Conservation (phyloP, 2,329 filamentous ascomycete species). For the Cladosporium sp. region DNA sequence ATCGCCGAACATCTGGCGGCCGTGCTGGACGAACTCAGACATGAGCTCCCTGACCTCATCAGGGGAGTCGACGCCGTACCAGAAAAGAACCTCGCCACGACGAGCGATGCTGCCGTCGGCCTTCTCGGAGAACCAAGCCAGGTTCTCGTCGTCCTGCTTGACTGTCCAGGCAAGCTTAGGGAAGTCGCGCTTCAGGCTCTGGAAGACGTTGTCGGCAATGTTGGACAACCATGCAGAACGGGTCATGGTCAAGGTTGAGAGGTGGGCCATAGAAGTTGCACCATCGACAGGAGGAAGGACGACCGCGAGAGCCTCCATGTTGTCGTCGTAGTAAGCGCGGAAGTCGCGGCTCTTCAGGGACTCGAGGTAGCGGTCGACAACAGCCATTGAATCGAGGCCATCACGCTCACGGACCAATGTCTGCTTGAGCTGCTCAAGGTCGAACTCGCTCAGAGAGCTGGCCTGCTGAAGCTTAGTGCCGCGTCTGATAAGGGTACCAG, state of each 20-base stretch:
- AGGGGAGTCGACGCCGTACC: constrained; percentile 82
- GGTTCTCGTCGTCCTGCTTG: constrained; percentile 89
- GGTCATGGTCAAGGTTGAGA: constrained; percentile 88
- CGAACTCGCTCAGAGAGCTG: constrained; percentile 67
- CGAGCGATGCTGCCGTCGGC: constrained; percentile 85
- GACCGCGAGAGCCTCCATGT: constrained; percentile 87
- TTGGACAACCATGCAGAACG: constrained; percentile 94
- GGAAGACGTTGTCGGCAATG: constrained; percentile 91
- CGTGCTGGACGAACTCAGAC: constrained; percentile 77
- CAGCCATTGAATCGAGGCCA: constrained; percentile 74
- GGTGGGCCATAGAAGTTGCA: constrained; percentile 68
- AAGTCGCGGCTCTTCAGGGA: constrained; percentile 74
- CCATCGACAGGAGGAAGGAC: constrained; percentile 70
- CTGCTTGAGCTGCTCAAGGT: constrained; percentile 70
- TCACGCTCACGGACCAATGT: constrained; percentile 78
- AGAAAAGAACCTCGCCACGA: constrained; percentile 82
- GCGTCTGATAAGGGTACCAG: constrained; percentile 85
- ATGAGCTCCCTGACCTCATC: constrained; percentile 80
- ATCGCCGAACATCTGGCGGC: constrained; percentile 81
- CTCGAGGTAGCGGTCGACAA: constrained; percentile 81
- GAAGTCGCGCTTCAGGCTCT: constrained; percentile 88
- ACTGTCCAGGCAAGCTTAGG: constrained; percentile 94
- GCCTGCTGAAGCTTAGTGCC: constrained; percentile 83
- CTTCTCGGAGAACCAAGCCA: constrained; percentile 98
- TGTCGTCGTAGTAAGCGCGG: constrained; percentile 90